phyloP scores from a whole-genome alignment of 78 protist genomes.

The Polysphondylium violaceum region DNA sequence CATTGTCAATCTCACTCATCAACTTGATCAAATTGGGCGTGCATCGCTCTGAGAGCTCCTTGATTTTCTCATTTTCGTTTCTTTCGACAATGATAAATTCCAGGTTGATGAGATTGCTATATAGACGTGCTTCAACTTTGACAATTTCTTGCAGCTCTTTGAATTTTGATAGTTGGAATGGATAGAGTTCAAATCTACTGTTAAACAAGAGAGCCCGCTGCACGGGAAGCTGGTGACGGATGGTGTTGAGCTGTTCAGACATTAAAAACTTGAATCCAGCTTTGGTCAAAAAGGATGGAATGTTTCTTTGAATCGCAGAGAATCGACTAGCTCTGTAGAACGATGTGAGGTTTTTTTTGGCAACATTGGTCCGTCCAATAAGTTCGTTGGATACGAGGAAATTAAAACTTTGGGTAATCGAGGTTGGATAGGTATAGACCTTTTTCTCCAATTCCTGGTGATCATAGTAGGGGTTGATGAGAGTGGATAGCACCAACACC shows the following conservation, averaged over 20 bases:
- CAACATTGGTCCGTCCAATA: no score
- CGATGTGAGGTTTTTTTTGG: no score
- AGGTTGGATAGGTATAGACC: neutral
- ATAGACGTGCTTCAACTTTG: neutral
- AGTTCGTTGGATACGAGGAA: constrained; percentile 3
- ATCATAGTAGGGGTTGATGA: constrained; percentile 27
- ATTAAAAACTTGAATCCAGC: neutral
- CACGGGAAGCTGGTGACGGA: constrained; percentile 3
- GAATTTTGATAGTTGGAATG: constrained; percentile 12
- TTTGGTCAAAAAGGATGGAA: neutral
- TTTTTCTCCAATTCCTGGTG: neutral
- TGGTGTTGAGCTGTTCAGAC: neutral
- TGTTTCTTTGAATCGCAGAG: neutral
- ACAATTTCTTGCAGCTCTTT: neutral
- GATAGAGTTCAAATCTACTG: constrained; percentile 14
- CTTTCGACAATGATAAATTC: constrained; percentile 11
- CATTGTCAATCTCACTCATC: constrained; percentile 11
- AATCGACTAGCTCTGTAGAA: neutral
- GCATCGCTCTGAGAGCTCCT: neutral
- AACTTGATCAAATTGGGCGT: constrained; percentile 19
- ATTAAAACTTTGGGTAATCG: neutral
- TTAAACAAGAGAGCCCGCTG: constrained; percentile 10
- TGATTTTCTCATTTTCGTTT: neutral
- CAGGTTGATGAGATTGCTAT: neutral
- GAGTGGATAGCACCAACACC: neutral